Evolutionary conservation across 1,139 yeast genomes (phyloP), one percentile per base, ranked within the genome.

Genomic region (Hyphopichia pseudoburtonii): DNA sequence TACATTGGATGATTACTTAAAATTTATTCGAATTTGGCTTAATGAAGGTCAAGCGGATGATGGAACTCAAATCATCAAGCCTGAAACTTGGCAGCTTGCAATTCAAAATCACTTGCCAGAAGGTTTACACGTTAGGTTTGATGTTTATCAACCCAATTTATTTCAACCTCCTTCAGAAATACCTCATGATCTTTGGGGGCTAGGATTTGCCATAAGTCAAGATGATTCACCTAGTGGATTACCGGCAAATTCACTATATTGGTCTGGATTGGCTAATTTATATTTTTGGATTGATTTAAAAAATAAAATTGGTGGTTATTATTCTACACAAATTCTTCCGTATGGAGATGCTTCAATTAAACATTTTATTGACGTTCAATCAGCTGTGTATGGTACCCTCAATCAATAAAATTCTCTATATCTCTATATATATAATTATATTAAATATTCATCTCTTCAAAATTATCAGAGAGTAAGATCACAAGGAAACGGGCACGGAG

Each of bases 231-330:
- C 55, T 2, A 61, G 64, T 1, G 69, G 70, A 1, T 44, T 67
- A 27, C 58, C 62, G 12, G 46, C 47, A 2, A 59, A 57, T 3
- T 50, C 66, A 4, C 50, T 56, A 5, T 49, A 47, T 39, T 66
- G 71, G 71, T 49, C 54, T 25, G 71, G 71, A 1, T 39, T 64
- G 25, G 53, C 64, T 5, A 64, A 63, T 38, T 44, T 61, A 25
- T 64, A 44, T 44, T 66, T 52, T 40, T 65, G 70, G 69, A 43
- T 65, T 31, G 71, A 66, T 40, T 42, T 50, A 12, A 50, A 54
- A 31, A 61, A 54, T 28, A 62, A 56, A 12, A 38, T 62, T 25
- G 65, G 58, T n/a, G 66, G 65, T 1, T 52, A 48, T 37, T 57
- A 55, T 41, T 62, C 55, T 6, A 46, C 59, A 15, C 63, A 60